Evolutionary conservation across 371 early-diverging fungal genomes (phyloP), one percentile per base, ranked within the genome.

Genomic region (Umbelopsis sp.): DNA sequence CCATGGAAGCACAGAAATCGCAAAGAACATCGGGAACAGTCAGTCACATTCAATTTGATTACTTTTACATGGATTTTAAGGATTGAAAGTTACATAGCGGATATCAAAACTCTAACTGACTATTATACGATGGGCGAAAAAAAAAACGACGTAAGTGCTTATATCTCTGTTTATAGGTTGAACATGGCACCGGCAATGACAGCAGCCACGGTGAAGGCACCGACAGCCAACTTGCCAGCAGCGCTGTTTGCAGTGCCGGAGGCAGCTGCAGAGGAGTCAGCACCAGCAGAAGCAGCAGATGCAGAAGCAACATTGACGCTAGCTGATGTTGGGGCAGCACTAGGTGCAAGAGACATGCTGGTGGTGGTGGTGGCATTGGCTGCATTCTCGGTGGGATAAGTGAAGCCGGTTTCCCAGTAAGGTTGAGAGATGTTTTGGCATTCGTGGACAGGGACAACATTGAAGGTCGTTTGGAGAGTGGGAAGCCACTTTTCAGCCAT

Each of bases 371-470:
- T 44, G 8, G 53, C 50, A 65, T 68, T 64, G 50, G 50, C 53
- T 63, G 73, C 73, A 25, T 73, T 57, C 38, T 71, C 73, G 24
- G 73, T 74, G 6, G 81, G 76, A 65, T 84, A 84, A 14, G 72
- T 70, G 64, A 75, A 80, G 64, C 44, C 68, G 1, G 67, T 67
- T 69, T 85, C 85, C 81, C 81, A 80, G 50, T 85, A 85, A 44
- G 85, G 83, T 25, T 79, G 78, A 50, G 81, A 72, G 44, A 83
- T 77, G 63, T 85, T 83, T 73, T 81, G 74, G 67, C 86, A 85
- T 71, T 76, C 71, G 29, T 83, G 77, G 20, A 79, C 75, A n/a
- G 82, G 73, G 46, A 80, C 77, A 24, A 83, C 82, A 20, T 80
- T 77, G 74, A 80, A 83, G 10, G 69, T 57, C 32, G 74, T 62